Evolutionary conservation across 108 stramenopile species (phyloP).

Genomic region (Cyclotella baltica): DNA sequence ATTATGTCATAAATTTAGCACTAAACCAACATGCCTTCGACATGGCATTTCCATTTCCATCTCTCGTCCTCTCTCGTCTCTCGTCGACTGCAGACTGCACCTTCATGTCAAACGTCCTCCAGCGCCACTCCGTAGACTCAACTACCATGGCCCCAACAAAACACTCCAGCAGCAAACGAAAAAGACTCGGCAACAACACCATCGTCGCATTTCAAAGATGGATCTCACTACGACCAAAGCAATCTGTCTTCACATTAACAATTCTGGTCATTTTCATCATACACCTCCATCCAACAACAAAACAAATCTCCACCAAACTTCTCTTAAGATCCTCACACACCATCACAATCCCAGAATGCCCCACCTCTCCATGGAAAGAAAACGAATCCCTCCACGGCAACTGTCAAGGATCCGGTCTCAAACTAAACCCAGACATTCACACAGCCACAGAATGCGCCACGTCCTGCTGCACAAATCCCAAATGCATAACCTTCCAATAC

Average conservation of each 20-base stretch:
- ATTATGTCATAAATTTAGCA: no score
- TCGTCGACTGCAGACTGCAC: no score
- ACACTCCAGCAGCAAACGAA: conserved; percentile 1
- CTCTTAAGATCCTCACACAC: not conserved
- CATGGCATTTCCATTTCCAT: no score
- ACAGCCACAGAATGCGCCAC: conserved; percentile 44
- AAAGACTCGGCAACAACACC: not conserved
- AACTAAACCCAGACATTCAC: not conserved
- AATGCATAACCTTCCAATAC: conserved; percentile 62
- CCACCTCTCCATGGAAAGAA: conserved; percentile 52
- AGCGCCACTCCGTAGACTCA: no score
- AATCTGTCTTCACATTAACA: not conserved
- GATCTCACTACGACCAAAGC: not conserved
- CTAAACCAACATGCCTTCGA: no score
- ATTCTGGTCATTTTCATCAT: not conserved
- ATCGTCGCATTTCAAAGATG: conserved; percentile 5
- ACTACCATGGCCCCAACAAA: no score
- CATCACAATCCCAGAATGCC: conserved; percentile 42
- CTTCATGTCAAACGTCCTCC: no score
- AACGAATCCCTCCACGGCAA: conserved; percentile 54
- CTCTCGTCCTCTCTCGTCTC: no score
- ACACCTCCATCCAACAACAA: not conserved
- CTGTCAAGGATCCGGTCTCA: conserved; percentile 42
- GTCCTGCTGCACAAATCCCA: conserved; percentile 43
- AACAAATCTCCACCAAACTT: not conserved